These are phyloP conservation scores for Pseudonectria foliicola DNA, from an alignment of 2,329 filamentous ascomycete species.

Conservation along the genomic window DNA sequence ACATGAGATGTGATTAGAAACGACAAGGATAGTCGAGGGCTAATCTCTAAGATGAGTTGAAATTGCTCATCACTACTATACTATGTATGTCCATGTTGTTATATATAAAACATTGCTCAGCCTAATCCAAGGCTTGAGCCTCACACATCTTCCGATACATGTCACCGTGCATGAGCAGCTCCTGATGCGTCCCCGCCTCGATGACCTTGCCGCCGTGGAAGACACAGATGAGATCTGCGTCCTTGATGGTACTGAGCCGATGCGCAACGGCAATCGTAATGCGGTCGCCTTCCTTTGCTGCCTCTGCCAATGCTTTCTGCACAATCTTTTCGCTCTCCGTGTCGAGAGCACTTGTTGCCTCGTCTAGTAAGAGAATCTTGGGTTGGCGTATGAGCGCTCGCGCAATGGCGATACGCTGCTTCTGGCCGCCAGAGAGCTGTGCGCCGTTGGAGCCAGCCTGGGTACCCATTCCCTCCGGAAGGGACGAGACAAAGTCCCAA, in stretches of 20 bases:
- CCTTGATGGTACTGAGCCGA: slow-evolving; percentile 10
- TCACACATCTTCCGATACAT: slow-evolving; percentile 7
- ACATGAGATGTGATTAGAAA: too few species aligned
- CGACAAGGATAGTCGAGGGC: too few species aligned
- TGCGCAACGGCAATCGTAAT: slow-evolving; percentile 20
- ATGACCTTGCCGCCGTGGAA: slow-evolving; percentile 24
- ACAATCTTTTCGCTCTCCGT: slow-evolving; percentile 2
- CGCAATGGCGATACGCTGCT: slow-evolving; percentile 49
- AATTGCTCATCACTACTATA: too few species aligned
- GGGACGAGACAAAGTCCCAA: slow-evolving; percentile 33
- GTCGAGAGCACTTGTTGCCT: slow-evolving; percentile 3
- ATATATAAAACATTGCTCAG: too few species aligned
- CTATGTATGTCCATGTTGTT: too few species aligned
- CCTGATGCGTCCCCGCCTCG: slow-evolving; percentile 1
- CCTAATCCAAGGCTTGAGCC: background rate
- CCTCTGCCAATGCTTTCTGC: slow-evolving; percentile 1
- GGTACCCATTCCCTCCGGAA: slow-evolving; percentile 26
- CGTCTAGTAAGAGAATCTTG: slow-evolving; percentile 1
- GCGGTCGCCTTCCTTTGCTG: slow-evolving; percentile 3
- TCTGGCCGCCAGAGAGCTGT: slow-evolving; percentile 46
- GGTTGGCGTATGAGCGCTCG: slow-evolving; percentile 30
- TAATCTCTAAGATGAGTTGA: too few species aligned
- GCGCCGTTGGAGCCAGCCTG: slow-evolving; percentile 10
- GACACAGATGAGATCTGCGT: slow-evolving; percentile 25
- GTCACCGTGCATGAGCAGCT: slow-evolving; percentile 2